Evolutionary conservation across 345 rosid species (phyloP).

Genomic region (Dovyalis caffra): DNA sequence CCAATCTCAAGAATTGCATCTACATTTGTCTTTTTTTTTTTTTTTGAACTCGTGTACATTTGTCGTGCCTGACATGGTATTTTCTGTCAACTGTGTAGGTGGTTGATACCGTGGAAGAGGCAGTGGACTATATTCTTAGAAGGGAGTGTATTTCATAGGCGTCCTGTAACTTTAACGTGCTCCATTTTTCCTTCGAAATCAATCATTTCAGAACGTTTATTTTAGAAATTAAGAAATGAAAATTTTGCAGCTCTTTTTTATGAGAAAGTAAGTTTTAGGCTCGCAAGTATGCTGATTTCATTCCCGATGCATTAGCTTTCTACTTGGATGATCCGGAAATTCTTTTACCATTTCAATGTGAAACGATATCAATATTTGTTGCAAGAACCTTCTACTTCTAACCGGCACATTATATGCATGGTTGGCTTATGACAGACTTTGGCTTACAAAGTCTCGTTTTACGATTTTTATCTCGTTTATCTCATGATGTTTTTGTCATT

Average conservation of each 20-base stretch:
- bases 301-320: neutral
- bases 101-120: slow-evolving; percentile 49
- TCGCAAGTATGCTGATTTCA: neutral
- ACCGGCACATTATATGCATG: neutral
- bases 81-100: slow-evolving; percentile 28
- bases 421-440: neutral
- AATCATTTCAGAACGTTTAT: neutral
- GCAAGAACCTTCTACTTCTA: neutral
- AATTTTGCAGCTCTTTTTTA: neutral
- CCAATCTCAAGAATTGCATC: neutral
- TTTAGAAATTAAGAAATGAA: neutral
- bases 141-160: slow-evolving; percentile 26
- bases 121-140: slow-evolving; percentile 44
- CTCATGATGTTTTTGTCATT: too few relatives aligned
- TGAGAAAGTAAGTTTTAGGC: neutral
- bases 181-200: neutral
- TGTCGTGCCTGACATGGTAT: neutral
- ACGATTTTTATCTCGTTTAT: too few relatives aligned
- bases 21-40: neutral
- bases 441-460: neutral
- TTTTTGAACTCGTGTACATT: neutral
- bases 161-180: neutral
- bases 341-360: neutral
- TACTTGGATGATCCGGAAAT: neutral
- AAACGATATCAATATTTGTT: neutral